Conservation (phyloP, 768 basidiomycete species). For the Tylopilus cervinicoccineus region DNA sequence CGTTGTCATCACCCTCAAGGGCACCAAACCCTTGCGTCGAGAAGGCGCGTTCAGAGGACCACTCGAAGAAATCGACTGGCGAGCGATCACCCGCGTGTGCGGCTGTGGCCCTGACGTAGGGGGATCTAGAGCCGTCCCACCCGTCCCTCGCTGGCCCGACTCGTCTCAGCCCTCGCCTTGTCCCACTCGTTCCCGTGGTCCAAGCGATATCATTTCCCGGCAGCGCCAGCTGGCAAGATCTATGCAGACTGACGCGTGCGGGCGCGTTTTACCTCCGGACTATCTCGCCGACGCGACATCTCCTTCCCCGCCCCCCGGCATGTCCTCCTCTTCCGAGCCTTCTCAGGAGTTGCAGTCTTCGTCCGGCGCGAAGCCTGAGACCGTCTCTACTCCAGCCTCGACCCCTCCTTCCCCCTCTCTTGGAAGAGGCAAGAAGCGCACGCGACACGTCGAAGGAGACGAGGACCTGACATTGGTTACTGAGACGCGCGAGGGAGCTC, state of each 20-base stretch:
- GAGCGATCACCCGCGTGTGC: slow-evolving; percentile 2
- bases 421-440: slow-evolving; percentile 16
- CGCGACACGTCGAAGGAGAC: slow-evolving; percentile 6
- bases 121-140: background rate
- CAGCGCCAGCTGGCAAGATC: slow-evolving; percentile 5
- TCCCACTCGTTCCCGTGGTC: background rate
- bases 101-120: slow-evolving; percentile 14
- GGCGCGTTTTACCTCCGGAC: slow-evolving; percentile 6
- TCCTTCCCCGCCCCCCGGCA: background rate
- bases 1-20: slow-evolving; percentile 9
- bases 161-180: background rate
- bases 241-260: slow-evolving; percentile 9
- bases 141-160: slow-evolving; percentile 12
- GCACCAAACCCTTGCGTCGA: slow-evolving; percentile 12
- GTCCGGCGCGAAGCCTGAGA: background rate
- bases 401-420: slow-evolving; percentile 10
- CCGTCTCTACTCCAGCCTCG: background rate
- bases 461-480: background rate
- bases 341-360: background rate
- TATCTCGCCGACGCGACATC: background rate
- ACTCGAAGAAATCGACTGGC: slow-evolving; percentile 7
- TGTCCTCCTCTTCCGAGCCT: background rate
- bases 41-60: slow-evolving; percentile 20
- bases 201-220: slow-evolving; percentile 6
- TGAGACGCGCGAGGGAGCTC: background rate